Conservation (phyloP, 2,329 filamentous ascomycete genomes). For the Colletotrichum agaves region DNA sequence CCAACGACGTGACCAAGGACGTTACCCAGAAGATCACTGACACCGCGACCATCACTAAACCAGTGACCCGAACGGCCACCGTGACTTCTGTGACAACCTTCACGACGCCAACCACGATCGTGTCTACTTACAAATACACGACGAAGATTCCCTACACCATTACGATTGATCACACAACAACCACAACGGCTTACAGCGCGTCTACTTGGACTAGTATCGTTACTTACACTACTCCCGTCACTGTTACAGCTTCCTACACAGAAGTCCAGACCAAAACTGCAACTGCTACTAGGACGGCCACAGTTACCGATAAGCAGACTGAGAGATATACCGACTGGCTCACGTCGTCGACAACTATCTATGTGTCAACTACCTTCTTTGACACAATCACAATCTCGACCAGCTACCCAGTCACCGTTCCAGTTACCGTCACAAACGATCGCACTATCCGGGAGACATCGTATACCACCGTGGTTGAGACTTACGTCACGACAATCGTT, state of each 20-base stretch:
- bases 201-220: constrained; percentile 21
- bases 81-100: constrained; percentile 21
- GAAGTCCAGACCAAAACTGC: constrained; percentile 26
- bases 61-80: constrained; percentile 32
- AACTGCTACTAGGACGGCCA: constrained; percentile 22
- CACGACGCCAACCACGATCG: constrained; percentile 27
- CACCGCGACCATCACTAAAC: constrained; percentile 18
- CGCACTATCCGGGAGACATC: constrained; percentile 26
- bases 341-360: constrained; percentile 27
- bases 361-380: constrained; percentile 25
- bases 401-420: constrained; percentile 37
- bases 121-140: constrained; percentile 34
- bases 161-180: constrained; percentile 28
- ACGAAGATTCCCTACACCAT: constrained; percentile 35
- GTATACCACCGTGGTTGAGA: constrained; percentile 21
- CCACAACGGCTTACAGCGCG: constrained; percentile 24
- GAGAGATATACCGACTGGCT: constrained; percentile 19
- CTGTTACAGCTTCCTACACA: constrained; percentile 37
- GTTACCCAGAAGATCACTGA: constrained; percentile 13
- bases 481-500: constrained; percentile 9
- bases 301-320: constrained; percentile 27
- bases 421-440: constrained; percentile 35
- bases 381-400: constrained; percentile 38
- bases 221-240: constrained; percentile 15
- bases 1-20: constrained; percentile 5